Evolutionary conservation across 257 asterid genomes (phyloP), one percentile per base, ranked within the genome.

Genomic region (Forsythia viridissima): DNA sequence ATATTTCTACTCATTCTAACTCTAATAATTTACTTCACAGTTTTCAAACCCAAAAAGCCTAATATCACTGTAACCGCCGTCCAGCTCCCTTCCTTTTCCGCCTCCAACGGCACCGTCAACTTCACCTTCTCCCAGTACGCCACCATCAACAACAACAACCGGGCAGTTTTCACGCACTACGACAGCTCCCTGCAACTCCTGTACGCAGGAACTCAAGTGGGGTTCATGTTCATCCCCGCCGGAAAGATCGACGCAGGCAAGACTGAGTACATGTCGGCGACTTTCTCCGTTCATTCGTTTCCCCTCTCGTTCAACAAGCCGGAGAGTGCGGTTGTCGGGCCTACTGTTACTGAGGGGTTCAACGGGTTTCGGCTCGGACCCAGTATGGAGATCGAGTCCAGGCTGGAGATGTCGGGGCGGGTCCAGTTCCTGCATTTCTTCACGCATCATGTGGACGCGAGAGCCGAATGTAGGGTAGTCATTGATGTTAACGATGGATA

Each of bases 201-300:
- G 80, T 82, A 94, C 82, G 87, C 87, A 61, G 96, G 91, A 13
- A 82, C 48, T 55, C 97, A 90, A 70, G 87, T 95, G 44, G 99
- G 99, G 0, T 88, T 93, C 91, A 84, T 95, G 97, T 88, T 89
- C 80, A 86, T 95, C 12, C 99, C 99, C 52, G 97, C 99, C 74
- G 99, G 98, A 0, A 91, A 87, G 55, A 89, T 93, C 79, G 84
- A 67, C 72, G 86, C 97, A 69, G 93, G 93, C 10, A 74, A 82
- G 81, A 87, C 90, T 0, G 87, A 90, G 88, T 90, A 83, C 84
- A 89, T 95, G 97, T 89, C 97, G 2, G 98, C 97, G 13, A 92
- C 94, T 0, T 93, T 93, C 48, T 81, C 97, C 12, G 96, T 95
- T 0, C 76, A 87, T 86, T 83, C 98, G 0, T 91, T 95, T 72